Evolutionary conservation across 768 basidiomycete species (phyloP).

Genomic region (Ramaria rubella): DNA sequence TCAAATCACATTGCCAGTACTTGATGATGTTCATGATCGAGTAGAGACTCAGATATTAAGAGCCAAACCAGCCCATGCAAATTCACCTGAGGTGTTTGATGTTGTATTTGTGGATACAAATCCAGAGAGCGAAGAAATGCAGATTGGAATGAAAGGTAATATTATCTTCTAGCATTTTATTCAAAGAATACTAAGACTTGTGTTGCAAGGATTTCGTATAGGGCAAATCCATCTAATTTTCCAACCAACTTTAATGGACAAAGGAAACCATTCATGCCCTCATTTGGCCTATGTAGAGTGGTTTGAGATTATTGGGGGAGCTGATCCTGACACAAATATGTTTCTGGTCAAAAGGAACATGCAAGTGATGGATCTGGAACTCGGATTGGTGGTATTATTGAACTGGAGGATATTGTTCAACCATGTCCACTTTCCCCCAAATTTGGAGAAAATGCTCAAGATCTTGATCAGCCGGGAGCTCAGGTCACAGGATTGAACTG

Average conservation of each 20-base stretch:
- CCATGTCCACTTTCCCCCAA: not conserved
- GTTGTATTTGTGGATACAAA: not conserved
- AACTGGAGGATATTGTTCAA: not conserved
- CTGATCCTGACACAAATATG: not conserved
- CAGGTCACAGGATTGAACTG: not conserved
- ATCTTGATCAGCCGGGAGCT: not conserved
- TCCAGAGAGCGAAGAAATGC: not conserved
- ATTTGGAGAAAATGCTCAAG: not conserved
- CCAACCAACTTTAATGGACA: constrained; percentile 7
- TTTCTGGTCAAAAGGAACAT: not conserved
- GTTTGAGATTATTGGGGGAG: constrained; percentile 9
- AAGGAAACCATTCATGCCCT: constrained; percentile 3
- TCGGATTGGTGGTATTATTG: not conserved
- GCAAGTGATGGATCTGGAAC: not conserved
- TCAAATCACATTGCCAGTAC: not conserved
- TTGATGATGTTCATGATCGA: not conserved
- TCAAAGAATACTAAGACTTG: not conserved
- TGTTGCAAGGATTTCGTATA: not conserved
- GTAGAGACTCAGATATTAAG: not conserved
- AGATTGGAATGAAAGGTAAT: not conserved
- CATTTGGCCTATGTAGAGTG: constrained; percentile 23
- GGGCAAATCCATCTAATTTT: constrained; percentile 15
- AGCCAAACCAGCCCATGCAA: not conserved
- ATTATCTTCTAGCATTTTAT: not conserved
- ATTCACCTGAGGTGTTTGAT: not conserved